These are phyloP conservation scores for Apostasia shenzhenica DNA, from an alignment of 106 monocot genomes.

Conservation along the genomic window DNA sequence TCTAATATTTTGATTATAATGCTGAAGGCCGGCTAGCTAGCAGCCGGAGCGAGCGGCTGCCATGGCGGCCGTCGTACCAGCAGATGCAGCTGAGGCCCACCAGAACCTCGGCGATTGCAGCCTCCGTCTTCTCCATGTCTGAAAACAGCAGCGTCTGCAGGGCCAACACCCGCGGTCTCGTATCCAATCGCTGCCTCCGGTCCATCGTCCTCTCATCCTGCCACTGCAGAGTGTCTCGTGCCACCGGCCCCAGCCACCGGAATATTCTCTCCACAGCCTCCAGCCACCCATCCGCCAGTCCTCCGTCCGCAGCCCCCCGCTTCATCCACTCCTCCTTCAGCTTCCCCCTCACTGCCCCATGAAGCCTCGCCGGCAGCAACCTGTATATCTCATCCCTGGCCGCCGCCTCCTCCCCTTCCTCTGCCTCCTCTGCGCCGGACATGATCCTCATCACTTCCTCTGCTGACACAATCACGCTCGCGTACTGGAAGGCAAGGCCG, in stretches of 20 bases:
- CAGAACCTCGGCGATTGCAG: conserved; percentile 66
- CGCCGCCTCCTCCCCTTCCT: conserved; percentile 10
- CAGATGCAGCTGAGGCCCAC: conserved; percentile 66
- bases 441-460: conserved; percentile 27
- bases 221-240: conserved; percentile 52
- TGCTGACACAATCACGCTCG: conserved; percentile 39
- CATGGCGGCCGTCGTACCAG: conserved; percentile 50
- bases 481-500: conserved; percentile 45
- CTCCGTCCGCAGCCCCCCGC: conserved; percentile 31
- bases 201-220: conserved; percentile 53
- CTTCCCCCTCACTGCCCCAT: conserved; percentile 29
- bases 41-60: neutral
- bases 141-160: conserved; percentile 75
- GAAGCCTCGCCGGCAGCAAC: conserved; percentile 28
- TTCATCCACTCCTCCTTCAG: conserved; percentile 36
- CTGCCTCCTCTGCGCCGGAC: neutral
- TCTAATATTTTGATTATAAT: no score
- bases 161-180: conserved; percentile 21
- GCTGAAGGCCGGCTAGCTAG: no score
- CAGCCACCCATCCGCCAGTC: conserved; percentile 52
- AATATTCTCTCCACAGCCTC: conserved; percentile 48
- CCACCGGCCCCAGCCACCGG: conserved; percentile 56
- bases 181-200: conserved; percentile 22
- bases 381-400: conserved; percentile 43
- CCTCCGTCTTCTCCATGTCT: conserved; percentile 65